Conservation (phyloP, 2,329 filamentous ascomycete genomes). For the Colletotrichum higginsianum region DNA sequence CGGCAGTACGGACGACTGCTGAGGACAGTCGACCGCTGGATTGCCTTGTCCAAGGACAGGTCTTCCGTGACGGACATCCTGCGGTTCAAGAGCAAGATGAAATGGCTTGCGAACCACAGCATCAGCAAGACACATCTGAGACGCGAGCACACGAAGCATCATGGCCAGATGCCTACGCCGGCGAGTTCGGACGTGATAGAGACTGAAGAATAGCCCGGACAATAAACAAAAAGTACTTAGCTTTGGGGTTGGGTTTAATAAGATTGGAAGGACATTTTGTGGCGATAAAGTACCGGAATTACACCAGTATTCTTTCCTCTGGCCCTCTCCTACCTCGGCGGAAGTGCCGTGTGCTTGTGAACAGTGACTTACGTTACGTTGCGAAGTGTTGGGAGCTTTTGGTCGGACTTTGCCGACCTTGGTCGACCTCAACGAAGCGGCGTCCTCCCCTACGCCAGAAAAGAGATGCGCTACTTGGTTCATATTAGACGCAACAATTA, state of each 20-base stretch:
- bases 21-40: conserved; percentile 6
- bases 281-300: no score
- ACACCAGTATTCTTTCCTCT: no score
- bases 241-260: neutral
- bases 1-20: neutral
- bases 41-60: neutral
- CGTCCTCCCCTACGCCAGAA: no score
- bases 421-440: no score
- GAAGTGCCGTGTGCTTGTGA: no score
- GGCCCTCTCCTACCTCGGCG: no score
- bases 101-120: neutral
- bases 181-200: neutral
- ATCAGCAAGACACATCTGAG: neutral
- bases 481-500: no score
- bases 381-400: no score
- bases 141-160: neutral
- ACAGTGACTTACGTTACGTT: no score
- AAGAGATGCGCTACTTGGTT: no score
- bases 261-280: no score
- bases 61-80: neutral
- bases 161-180: neutral
- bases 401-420: no score
- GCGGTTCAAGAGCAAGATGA: neutral
- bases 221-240: neutral
- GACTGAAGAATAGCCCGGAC: neutral